A percentile compares a stretch with the other conserved stretches of the same genome.
These are phyloP conservation scores for Blastobotrys mokoenaii DNA, from an alignment of 805 yeast species.

Conservation along the genomic window DNA sequence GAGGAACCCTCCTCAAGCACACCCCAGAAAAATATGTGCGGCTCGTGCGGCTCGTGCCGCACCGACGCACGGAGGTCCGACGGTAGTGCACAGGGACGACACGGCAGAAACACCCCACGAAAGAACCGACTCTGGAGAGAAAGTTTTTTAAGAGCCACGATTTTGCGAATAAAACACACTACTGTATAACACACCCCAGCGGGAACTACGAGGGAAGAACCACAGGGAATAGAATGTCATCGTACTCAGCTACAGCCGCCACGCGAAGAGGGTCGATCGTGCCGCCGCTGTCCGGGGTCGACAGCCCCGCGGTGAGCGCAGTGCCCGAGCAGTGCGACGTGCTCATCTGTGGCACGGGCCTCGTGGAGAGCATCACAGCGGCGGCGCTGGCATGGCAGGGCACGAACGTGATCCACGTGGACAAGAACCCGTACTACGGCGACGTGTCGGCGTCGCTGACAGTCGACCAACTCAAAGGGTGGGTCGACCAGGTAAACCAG, in stretches of 20 bases:
- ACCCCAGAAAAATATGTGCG: too few relatives aligned
- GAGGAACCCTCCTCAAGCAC: too few relatives aligned
- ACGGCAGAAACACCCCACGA: too few relatives aligned
- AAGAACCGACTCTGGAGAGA: too few relatives aligned
- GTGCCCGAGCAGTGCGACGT: slow-evolving; percentile 67
- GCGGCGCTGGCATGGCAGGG: slow-evolving; percentile 98
- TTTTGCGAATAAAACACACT: too few relatives aligned
- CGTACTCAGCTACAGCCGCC: slow-evolving; percentile 32
- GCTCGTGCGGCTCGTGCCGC: too few relatives aligned
- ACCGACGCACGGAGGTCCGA: too few relatives aligned
- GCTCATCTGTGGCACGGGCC: slow-evolving; percentile 85
- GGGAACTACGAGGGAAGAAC: background rate
- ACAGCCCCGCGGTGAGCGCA: slow-evolving; percentile 22
- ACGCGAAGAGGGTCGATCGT: slow-evolving; percentile 31
- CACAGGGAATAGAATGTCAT: slow-evolving; percentile 23
- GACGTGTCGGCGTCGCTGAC: slow-evolving; percentile 81
- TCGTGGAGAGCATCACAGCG: slow-evolving; percentile 79
- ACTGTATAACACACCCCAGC: too few relatives aligned
- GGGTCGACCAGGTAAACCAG: slow-evolving; percentile 67
- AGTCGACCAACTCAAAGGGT: slow-evolving; percentile 72
- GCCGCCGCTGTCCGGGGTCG: slow-evolving; percentile 33
- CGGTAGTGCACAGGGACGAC: too few relatives aligned
- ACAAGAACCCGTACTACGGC: slow-evolving; percentile 78
- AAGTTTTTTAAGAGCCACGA: too few relatives aligned
- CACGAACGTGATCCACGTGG: slow-evolving; percentile 87